These are phyloP conservation scores for Calcarisporium arbuscula DNA, from an alignment of 2,329 filamentous ascomycete species.

Conservation along the genomic window DNA sequence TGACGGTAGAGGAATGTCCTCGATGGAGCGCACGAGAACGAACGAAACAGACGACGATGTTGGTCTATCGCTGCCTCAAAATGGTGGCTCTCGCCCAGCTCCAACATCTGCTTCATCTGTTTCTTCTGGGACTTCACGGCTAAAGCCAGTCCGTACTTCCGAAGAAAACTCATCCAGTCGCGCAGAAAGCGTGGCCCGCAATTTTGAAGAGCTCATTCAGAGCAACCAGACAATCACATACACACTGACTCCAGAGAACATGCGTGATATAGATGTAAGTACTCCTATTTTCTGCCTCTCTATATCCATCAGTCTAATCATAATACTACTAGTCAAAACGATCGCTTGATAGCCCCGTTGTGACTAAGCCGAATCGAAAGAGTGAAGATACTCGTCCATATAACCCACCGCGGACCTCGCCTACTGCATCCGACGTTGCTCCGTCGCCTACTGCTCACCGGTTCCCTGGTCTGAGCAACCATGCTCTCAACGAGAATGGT, in stretches of 20 bases:
- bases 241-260: slow-evolving; percentile 72
- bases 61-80: slow-evolving; percentile 14
- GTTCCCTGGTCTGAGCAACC: slow-evolving; percentile 7
- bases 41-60: slow-evolving; percentile 29
- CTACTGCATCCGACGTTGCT: slow-evolving; percentile 31
- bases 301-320: slow-evolving; percentile 7
- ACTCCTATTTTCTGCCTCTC: too few relatives aligned
- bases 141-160: slow-evolving; percentile 49
- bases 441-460: slow-evolving; percentile 17
- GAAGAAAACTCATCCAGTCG: slow-evolving; percentile 47
- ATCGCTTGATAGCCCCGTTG: slow-evolving; percentile 36
- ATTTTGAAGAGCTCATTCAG: slow-evolving; percentile 74
- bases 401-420: slow-evolving; percentile 43
- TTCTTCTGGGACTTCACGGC: slow-evolving; percentile 32
- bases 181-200: slow-evolving; percentile 54
- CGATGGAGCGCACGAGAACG: slow-evolving; percentile 29
- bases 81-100: slow-evolving; percentile 26
- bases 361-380: slow-evolving; percentile 35
- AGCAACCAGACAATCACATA: slow-evolving; percentile 79
- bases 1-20: slow-evolving; percentile 30
- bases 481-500: slow-evolving; percentile 9
- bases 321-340: slow-evolving; percentile 27
- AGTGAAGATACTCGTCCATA: slow-evolving; percentile 39
- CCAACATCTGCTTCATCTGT: slow-evolving; percentile 46
- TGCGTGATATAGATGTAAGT: slow-evolving; percentile 69